Evolutionary conservation across 768 basidiomycete species (phyloP).

Genomic region (Termitomyces sp.): DNA sequence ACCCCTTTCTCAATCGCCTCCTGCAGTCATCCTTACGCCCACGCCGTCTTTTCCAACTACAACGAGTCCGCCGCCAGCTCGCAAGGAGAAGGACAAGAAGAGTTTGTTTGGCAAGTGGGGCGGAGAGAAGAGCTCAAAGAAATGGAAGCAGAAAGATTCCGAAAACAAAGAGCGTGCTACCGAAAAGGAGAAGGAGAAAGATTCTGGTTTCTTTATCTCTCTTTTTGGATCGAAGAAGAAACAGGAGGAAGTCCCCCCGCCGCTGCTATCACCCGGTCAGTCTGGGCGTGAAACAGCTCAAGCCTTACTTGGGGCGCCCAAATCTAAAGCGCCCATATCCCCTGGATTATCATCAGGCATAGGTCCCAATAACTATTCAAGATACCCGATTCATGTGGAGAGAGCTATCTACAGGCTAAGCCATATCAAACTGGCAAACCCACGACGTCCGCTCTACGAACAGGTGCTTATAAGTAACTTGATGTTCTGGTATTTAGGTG

Average conservation of each 20-base stretch:
- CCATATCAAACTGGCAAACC: slow-evolving; percentile 98
- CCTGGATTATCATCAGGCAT: slow-evolving; percentile 43
- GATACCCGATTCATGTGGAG: slow-evolving; percentile 98
- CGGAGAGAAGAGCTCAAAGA: slow-evolving; percentile 60
- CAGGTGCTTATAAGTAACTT: slow-evolving; percentile 91
- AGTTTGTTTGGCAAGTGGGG: slow-evolving; percentile 66
- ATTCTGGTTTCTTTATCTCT: slow-evolving; percentile 87
- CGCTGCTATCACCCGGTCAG: slow-evolving; percentile 26
- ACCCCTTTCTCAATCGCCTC: slow-evolving; percentile 22
- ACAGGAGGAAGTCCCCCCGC: slow-evolving; percentile 52
- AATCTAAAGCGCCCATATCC: slow-evolving; percentile 67
- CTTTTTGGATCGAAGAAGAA: slow-evolving; percentile 89
- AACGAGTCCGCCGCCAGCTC: slow-evolving; percentile 31
- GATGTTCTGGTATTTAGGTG: slow-evolving; percentile 99
- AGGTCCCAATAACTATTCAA: slow-evolving; percentile 49
- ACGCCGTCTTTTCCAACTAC: slow-evolving; percentile 24
- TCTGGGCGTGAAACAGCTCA: slow-evolving; percentile 83
- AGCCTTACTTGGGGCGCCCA: slow-evolving; percentile 79
- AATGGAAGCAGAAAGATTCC: slow-evolving; percentile 21
- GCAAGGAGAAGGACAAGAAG: slow-evolving; percentile 73
- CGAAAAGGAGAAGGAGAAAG: slow-evolving; percentile 59
- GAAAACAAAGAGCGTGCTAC: slow-evolving; percentile 20
- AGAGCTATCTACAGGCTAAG: slow-evolving; percentile 95
- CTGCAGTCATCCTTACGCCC: slow-evolving; percentile 11
- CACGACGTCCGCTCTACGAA: slow-evolving; percentile 92